These are phyloP conservation scores for Penicillium cinerascens DNA, from an alignment of 495 filamentous ascomycete genomes.

Conservation along the genomic window DNA sequence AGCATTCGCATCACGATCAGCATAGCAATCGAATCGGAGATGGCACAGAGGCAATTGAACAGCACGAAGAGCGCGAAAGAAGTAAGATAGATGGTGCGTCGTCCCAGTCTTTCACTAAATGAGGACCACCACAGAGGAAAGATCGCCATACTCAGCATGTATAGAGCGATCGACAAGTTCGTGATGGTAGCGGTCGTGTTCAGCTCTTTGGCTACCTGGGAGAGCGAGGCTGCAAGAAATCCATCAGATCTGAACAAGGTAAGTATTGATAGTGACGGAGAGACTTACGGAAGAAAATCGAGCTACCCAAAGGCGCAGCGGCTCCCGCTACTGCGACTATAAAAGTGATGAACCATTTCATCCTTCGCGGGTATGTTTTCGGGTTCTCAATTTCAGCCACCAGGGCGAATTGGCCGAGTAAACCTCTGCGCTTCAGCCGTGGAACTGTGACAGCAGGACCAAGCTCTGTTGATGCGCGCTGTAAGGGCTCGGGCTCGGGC, in stretches of 20 bases:
- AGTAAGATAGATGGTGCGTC: conserved; percentile 78
- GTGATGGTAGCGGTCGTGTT: conserved; percentile 64
- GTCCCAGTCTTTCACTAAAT: conserved; percentile 79
- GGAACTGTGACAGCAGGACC: conserved; percentile 50
- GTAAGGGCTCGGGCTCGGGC: conserved; percentile 8
- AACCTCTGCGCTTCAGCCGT: conserved; percentile 63
- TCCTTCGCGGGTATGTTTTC: conserved; percentile 63
- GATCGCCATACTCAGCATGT: conserved; percentile 87
- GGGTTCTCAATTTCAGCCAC: conserved; percentile 81
- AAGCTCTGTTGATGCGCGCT: conserved; percentile 22
- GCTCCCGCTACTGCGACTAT: conserved; percentile 72
- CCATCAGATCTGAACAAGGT: background rate
- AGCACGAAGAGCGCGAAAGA: conserved; percentile 80
- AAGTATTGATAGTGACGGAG: background rate
- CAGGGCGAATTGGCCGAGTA: conserved; percentile 68
- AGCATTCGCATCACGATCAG: conserved; percentile 81
- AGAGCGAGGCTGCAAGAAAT: conserved; percentile 58
- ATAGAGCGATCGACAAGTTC: conserved; percentile 80
- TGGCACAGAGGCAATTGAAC: conserved; percentile 68
- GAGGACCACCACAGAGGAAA: conserved; percentile 95
- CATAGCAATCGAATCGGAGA: conserved; percentile 76
- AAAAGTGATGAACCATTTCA: conserved; percentile 84
- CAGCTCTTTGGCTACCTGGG: conserved; percentile 63
- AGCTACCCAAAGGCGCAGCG: conserved; percentile 78
- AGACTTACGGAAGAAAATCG: conserved; percentile 78